These are phyloP conservation scores for Russula olivacea DNA, from an alignment of 768 basidiomycete species.

Conservation along the genomic window DNA sequence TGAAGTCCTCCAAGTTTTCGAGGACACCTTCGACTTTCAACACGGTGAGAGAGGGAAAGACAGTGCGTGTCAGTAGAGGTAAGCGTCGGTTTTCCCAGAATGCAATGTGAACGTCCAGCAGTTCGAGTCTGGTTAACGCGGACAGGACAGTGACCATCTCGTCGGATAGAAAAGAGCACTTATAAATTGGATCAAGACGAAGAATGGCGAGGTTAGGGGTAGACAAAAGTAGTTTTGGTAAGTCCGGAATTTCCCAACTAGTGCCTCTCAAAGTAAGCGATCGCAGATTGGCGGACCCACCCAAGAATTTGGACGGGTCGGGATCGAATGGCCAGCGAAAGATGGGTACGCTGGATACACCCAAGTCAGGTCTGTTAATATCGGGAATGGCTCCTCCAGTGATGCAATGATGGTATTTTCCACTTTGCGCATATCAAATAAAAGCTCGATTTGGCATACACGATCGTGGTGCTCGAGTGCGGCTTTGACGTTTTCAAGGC, in stretches of 20 bases:
- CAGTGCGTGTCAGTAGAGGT: not conserved
- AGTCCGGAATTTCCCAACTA: too few relatives aligned
- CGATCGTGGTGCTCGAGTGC: too few relatives aligned
- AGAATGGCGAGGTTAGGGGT: not conserved
- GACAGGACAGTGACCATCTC: not conserved
- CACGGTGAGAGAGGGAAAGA: not conserved
- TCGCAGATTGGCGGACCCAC: not conserved
- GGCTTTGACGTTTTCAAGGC: too few relatives aligned
- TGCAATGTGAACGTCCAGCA: too few relatives aligned
- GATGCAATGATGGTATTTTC: too few relatives aligned
- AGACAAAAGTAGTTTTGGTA: not conserved
- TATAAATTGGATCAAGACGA: not conserved
- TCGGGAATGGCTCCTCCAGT: not conserved
- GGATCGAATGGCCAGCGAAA: too few relatives aligned
- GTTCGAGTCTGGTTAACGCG: too few relatives aligned
- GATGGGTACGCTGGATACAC: too few relatives aligned
- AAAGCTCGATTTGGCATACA: too few relatives aligned
- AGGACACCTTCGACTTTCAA: not conserved
- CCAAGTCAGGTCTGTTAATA: not conserved
- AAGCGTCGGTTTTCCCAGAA: too few relatives aligned
- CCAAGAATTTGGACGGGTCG: not conserved
- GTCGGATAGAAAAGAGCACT: not conserved
- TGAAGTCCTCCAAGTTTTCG: not conserved
- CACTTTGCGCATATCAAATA: too few relatives aligned
- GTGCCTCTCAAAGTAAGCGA: fast-evolving